Conservation (phyloP, 768 basidiomycete genomes). For the Collybia sordida region DNA sequence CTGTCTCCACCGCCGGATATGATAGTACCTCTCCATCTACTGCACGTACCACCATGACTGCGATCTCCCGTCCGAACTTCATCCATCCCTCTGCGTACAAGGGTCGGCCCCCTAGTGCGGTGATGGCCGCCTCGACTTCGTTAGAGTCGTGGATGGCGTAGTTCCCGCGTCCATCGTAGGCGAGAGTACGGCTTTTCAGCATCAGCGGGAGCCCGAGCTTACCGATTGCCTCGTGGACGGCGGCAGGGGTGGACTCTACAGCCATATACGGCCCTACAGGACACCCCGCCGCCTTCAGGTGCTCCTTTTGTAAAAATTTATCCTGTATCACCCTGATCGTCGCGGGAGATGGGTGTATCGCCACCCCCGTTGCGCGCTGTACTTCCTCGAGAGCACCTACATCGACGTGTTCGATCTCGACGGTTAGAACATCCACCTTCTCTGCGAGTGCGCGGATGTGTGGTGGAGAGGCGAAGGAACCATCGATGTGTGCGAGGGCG, state of each 20-base stretch:
- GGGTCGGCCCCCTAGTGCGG: slow-evolving; percentile 60
- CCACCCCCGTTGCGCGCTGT: slow-evolving; percentile 30
- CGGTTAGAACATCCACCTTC: slow-evolving; percentile 85
- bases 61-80: slow-evolving; percentile 84
- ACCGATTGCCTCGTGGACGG: slow-evolving; percentile 51
- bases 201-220: slow-evolving; percentile 84
- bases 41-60: slow-evolving; percentile 94
- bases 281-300: slow-evolving; percentile 63
- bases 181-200: slow-evolving; percentile 94
- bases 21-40: slow-evolving; percentile 69
- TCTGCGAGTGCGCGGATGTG: slow-evolving; percentile 79
- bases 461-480: slow-evolving; percentile 78
- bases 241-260: slow-evolving; percentile 54
- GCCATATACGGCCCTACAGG: slow-evolving; percentile 61
- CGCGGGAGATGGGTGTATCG: slow-evolving; percentile 75
- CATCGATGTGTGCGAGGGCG: slow-evolving; percentile 72
- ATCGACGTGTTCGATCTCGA: slow-evolving; percentile 97
- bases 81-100: slow-evolving; percentile 96
- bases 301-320: slow-evolving; percentile 73
- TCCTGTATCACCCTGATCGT: slow-evolving; percentile 90
- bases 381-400: slow-evolving; percentile 69
- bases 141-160: slow-evolving; percentile 62
- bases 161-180: slow-evolving; percentile 96
- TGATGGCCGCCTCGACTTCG: slow-evolving; percentile 51
- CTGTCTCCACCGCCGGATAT: slow-evolving; percentile 92